phyloP scores from a whole-genome alignment of 441 rosid species.

The Theobroma grandiflorum region DNA sequence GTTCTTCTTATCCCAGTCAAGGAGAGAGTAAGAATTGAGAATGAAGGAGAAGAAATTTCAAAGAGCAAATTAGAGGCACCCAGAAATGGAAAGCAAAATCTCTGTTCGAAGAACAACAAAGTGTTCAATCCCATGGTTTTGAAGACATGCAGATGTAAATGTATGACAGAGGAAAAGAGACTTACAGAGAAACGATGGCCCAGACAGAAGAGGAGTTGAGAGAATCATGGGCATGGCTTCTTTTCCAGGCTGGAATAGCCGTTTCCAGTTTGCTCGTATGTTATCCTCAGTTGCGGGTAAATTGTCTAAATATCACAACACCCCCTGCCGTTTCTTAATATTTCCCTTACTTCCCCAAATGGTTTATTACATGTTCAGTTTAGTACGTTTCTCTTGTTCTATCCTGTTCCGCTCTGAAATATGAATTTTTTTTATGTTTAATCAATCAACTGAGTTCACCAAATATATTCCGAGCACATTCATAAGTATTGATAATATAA shows the following conservation, averaged over 20 bases:
- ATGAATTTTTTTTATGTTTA: neutral
- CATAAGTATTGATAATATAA: too few relatives aligned
- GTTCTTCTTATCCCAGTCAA: neutral
- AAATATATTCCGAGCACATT: neutral
- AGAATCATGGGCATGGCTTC: conserved; percentile 51
- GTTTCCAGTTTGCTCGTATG: conserved; percentile 11
- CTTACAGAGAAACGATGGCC: conserved; percentile 46
- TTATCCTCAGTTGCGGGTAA: conserved; percentile 37
- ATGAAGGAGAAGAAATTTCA: neutral
- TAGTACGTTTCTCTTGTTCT: neutral
- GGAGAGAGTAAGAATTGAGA: neutral
- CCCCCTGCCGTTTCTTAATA: conserved; percentile 8
- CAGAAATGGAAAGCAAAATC: neutral
- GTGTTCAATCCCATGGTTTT: neutral
- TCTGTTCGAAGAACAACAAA: neutral
- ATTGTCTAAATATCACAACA: neutral
- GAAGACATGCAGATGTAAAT: neutral
- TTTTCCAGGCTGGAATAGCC: conserved; percentile 22
- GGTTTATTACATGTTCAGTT: neutral
- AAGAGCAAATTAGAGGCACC: neutral
- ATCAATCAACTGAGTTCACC: neutral
- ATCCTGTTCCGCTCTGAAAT: neutral
- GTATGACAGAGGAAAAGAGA: conserved; percentile 16
- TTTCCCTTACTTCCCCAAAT: neutral
- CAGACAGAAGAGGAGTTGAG: conserved; percentile 42